Evolutionary conservation across 2,329 filamentous ascomycete genomes (phyloP), one percentile per base, ranked within the genome.

Genomic region (Catunica adiposa): DNA sequence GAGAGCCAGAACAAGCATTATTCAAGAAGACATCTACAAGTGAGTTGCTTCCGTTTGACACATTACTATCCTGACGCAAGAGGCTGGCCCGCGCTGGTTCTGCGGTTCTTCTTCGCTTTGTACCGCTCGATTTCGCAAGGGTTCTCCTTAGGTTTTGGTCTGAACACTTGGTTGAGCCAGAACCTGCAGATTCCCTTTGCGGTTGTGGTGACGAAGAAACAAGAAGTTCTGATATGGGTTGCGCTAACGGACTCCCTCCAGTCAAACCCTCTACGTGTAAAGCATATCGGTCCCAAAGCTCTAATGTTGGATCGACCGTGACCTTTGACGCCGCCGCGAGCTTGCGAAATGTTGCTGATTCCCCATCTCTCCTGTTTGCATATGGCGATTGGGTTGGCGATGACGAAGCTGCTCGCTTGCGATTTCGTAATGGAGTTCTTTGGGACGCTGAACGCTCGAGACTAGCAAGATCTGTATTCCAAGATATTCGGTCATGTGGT

Each of bases 211-310:
- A 87, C 3, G 82, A 86, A 0, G 83, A 85, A 1, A 53, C 54
- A 4, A 58, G 54, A 14, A 58, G 25, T 22, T 58, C 50, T 23
- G 57, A 47, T 26, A 58, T 58, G 5, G 54, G 54, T 46, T 54
- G 48, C 15, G 55, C 48, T n/a, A 37, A 50, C 7, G 40, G 48
- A 20, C 42, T 42, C 14, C 54, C 54, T 11, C 37, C 23, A 40
- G 29, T 51, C 17, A 56, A 42, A 11, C 51, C 54, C 34, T 74
- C 70, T 63, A 73, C 25, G 60, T 59, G 69, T 55, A 79, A 67
- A 38, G 83, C 77, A 64, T 86, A 88, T 54, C 83, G 80, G 62
- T 84, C 85, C 86, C 86, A 90, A 1, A 89, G 68, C 60, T 89
- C 84, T 31, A 83, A 68, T 1, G 83, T 84, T 38, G 86, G 83